Evolutionary conservation across 768 basidiomycete genomes (phyloP), one percentile per base, ranked within the genome.

Genomic region (Dacryopinax spathularia): DNA sequence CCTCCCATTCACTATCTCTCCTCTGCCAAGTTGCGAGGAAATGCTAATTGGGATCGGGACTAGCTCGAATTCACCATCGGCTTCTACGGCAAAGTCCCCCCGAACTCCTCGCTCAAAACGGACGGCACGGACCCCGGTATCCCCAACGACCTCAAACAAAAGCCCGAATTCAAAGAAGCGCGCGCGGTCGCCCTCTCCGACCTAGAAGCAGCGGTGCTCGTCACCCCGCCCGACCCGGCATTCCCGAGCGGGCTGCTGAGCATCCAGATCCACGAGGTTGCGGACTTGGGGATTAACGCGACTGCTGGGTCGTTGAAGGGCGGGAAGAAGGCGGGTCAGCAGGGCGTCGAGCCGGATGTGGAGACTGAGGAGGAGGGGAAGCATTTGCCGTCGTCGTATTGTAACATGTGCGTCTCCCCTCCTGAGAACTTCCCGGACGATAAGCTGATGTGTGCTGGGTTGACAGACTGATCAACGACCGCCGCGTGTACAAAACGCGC

Each of bases 11-110:
- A 22, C 20, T 16, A 66, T 70, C 60, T 62, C 69, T 2, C 64
- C 56, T 1, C 69, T 74, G 34, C 37, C 61, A 1, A 69, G 69
- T 63, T 69, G 71, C 9, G 73, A 77, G 37, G 72, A 74, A 18
- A 64, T 68, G 10, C 33, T 25, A 34, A 33, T 12, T n/a, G 15
- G 25, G 9, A 34, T 36, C 27, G 71, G 0, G 81, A 81, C 2
- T 72, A 69, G 39, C 22, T 82, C 22, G 71, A 75, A 37, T 83
- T 79, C 78, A 78, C 80, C 29, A 74, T 76, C 36, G 82, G 81
- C 1, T 84, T 79, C 72, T 83, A 80, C 68, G 70, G 73, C 15
- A 84, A 83, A 69, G 78, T 67, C 7, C 64, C 65, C 20, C 73
- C 73, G n/a, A 72, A 70, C 41, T 12, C 65, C 4, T 34, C 64